A percentile compares a stretch with the other conserved stretches of the same genome.
Conservation (phyloP, 169 alveolate species). For the Perkinsus chesapeaki region DNA sequence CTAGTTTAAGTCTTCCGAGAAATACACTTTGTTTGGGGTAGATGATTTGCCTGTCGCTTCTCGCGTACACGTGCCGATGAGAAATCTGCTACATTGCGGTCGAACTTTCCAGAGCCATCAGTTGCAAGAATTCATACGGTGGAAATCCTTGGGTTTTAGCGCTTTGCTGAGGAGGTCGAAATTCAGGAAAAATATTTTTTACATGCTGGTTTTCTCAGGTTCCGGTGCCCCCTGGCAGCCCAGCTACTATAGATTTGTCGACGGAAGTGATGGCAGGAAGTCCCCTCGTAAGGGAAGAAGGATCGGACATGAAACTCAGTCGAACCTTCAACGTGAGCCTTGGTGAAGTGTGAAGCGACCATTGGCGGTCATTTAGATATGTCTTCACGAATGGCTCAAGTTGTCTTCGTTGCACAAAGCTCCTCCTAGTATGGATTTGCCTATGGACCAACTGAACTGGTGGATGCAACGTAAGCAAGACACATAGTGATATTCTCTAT, state of each 20-base stretch:
- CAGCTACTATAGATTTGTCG: background rate
- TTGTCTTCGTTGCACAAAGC: background rate
- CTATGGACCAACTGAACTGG: background rate
- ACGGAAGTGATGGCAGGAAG: background rate
- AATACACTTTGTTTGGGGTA: too few species aligned
- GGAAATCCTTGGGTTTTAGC: too few species aligned
- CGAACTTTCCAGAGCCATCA: background rate
- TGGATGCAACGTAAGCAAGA: background rate
- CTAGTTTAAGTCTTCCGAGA: too few species aligned
- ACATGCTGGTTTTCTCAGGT: background rate
- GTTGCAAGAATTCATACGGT: too few species aligned
- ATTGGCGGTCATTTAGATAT: background rate
- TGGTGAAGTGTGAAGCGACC: background rate
- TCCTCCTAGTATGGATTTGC: background rate
- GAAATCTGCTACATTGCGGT: too few species aligned
- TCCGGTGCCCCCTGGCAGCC: background rate
- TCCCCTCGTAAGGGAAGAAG: background rate
- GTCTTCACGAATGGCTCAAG: background rate
- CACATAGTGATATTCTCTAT: too few species aligned
- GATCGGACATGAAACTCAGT: background rate
- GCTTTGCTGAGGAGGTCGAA: too few species aligned
- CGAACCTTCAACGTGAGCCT: background rate
- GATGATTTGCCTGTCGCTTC: too few species aligned
- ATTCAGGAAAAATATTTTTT: too few species aligned
- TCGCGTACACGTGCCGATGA: too few species aligned